Base-by-base conservation (phyloP, 176 grass and related monocot species). In the Eremochloa ophiuroides region DNA sequence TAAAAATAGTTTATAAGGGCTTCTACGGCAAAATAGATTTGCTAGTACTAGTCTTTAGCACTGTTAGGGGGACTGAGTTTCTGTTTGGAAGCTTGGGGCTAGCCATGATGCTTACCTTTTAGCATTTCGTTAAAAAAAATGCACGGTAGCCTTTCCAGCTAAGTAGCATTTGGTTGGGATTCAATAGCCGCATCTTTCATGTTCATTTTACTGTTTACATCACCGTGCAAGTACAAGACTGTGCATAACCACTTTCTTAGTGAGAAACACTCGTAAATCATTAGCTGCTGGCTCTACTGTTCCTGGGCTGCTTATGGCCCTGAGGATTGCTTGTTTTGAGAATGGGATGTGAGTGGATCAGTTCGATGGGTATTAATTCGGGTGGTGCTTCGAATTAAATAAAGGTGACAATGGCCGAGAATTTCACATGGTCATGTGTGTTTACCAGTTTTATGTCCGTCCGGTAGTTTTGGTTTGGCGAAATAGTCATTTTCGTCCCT, bases 21-120 rank as follows among this genome's bases (percentile, higher is more conserved):
- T 80, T n/a, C 6, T 40, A 1, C 12, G 23, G 35, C 6, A 9
- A 71, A 53, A 71, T 65, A 26, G 77, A 63, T 80, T 72, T 66
- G 58, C 29, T 77, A 7, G 33, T 66, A 46, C 29, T 77, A 7
- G 33, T 53, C 29, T 47, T 58, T 6, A 66, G 16, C 29, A 10
- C 44, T 58, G 41, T 13, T 64, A 37, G 37, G 34, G 47, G 5
- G 46, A 4, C 33, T 62, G 71, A 77, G 77, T 76, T 72, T 50
- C 64, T 76, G 78, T 47, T 66, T 85, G 65, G 72, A 72, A 77
- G 56, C 44, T 82, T 67, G 35, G 83, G 73, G 46, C 79, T 79
- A 39, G 31, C 77, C 33, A 71, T 70, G 44, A 78, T 43, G 78
- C 78, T 62, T 73, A 47, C 66, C 25, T 73, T 73, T 80, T 41